phyloP scores from a whole-genome alignment of 2,329 filamentous ascomycete genomes.

The Talaromyces pinophilus region DNA sequence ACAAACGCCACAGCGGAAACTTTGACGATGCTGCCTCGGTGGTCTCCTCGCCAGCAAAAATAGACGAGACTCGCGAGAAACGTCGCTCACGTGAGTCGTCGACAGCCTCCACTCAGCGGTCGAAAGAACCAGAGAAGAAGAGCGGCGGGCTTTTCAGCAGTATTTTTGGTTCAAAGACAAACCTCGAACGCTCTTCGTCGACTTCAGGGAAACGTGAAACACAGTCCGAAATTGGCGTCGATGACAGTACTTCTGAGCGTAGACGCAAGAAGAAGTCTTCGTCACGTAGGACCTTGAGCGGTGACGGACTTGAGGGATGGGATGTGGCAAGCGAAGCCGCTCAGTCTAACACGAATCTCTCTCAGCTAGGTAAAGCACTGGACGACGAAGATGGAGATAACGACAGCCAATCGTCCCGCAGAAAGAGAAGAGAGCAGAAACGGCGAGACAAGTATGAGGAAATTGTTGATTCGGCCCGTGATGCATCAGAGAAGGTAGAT shows the following conservation, averaged over 20 bases:
- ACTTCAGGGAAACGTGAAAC: slow-evolving; percentile 37
- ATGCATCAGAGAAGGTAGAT: slow-evolving; percentile 42
- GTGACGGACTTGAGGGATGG: slow-evolving; percentile 34
- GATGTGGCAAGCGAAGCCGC: slow-evolving; percentile 44
- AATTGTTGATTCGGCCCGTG: slow-evolving; percentile 37
- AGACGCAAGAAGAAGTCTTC: slow-evolving; percentile 50
- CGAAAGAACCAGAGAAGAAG: slow-evolving; percentile 37
- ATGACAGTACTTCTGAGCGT: slow-evolving; percentile 43
- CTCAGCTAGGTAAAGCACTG: slow-evolving; percentile 50
- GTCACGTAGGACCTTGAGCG: slow-evolving; percentile 40
- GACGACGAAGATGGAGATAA: slow-evolving; percentile 43
- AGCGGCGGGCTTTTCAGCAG: slow-evolving; percentile 39
- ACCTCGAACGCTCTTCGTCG: slow-evolving; percentile 33
- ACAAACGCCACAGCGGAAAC: slow-evolving; percentile 29
- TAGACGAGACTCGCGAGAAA: slow-evolving; percentile 36
- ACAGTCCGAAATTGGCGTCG: slow-evolving; percentile 39
- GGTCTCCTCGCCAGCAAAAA: slow-evolving; percentile 36
- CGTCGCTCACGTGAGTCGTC: slow-evolving; percentile 32
- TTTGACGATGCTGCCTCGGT: slow-evolving; percentile 43
- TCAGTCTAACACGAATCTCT: slow-evolving; percentile 51
- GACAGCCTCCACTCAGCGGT: slow-evolving; percentile 21
- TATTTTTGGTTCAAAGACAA: slow-evolving; percentile 39
- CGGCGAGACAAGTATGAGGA: slow-evolving; percentile 42
- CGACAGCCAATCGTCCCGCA: slow-evolving; percentile 37
- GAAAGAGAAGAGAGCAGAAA: slow-evolving; percentile 39